These are phyloP conservation scores for Fraxinus albicans DNA, from an alignment of 305 asterid species.

Conservation along the genomic window DNA sequence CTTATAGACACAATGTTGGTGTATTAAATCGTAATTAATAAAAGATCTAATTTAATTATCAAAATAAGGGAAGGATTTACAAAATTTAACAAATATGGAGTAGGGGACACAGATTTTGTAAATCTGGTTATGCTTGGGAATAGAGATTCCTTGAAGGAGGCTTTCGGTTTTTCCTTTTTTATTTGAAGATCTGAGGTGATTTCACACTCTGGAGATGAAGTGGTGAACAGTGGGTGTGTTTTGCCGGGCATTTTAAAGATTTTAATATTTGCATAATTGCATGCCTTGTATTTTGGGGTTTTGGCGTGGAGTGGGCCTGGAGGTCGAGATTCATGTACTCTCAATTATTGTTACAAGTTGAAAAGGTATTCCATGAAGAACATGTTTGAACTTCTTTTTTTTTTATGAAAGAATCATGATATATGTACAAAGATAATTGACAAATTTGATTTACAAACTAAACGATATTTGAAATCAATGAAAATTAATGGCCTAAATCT, in stretches of 20 bases:
- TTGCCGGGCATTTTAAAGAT: constrained; percentile 19
- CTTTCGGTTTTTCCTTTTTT: not conserved
- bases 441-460: too few species aligned
- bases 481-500: too few species aligned
- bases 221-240: constrained; percentile 18
- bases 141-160: not conserved
- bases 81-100: constrained; percentile 13
- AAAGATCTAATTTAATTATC: not conserved
- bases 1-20: not conserved
- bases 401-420: too few species aligned
- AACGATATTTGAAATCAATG: too few species aligned
- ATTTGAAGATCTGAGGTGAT: not conserved
- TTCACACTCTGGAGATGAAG: not conserved
- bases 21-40: not conserved
- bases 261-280: not conserved
- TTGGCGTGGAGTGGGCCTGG: not conserved
- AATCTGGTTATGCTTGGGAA: constrained; percentile 7
- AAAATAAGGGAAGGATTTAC: constrained; percentile 3
- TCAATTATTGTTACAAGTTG: not conserved
- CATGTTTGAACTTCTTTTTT: too few species aligned
- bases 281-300: not conserved
- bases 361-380: not conserved
- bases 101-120: constrained; percentile 15
- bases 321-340: not conserved
- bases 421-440: too few species aligned